Evolutionary conservation across 768 basidiomycete genomes (phyloP).

Genomic region (Leucogyrophana mollusca): DNA sequence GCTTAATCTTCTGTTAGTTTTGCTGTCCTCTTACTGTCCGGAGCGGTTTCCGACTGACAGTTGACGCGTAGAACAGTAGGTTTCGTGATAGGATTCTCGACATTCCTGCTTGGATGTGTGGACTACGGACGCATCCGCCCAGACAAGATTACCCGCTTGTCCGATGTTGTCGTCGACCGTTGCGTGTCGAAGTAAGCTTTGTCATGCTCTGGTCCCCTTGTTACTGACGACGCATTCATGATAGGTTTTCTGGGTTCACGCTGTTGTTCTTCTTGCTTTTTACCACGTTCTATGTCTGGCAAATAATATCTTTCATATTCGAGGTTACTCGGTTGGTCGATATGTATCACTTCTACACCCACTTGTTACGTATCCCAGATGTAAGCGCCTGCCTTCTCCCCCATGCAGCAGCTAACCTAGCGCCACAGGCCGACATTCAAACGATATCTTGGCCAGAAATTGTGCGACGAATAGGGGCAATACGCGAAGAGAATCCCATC

Average conservation of each 20-base stretch:
- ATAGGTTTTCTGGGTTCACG: conserved; percentile 81
- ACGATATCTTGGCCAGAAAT: conserved; percentile 97
- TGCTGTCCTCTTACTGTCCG: conserved; percentile 15
- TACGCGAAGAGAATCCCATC: conserved; percentile 90
- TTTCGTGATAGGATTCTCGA: conserved; percentile 98
- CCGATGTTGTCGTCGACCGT: conserved; percentile 76
- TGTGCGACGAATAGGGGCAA: conserved; percentile 84
- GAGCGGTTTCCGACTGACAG: conserved; percentile 19
- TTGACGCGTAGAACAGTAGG: conserved; percentile 77
- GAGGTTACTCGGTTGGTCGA: conserved; percentile 79
- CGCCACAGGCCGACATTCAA: conserved; percentile 84
- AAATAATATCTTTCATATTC: conserved; percentile 75
- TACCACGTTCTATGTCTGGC: conserved; percentile 86
- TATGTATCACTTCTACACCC: conserved; percentile 95
- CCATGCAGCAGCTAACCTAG: background rate
- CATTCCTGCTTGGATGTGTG: conserved; percentile 92
- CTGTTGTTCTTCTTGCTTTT: conserved; percentile 84
- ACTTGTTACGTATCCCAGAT: conserved; percentile 92
- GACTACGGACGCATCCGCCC: conserved; percentile 82
- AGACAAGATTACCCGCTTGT: conserved; percentile 64
- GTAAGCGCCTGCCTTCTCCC: conserved; percentile 42
- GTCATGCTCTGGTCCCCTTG: background rate
- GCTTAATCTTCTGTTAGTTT: conserved; percentile 89
- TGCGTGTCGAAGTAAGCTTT: conserved; percentile 79
- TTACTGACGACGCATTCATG: conserved; percentile 15